Evolutionary conservation across 768 basidiomycete genomes (phyloP), one percentile per base, ranked within the genome.

Genomic region (Polyporus arcularius): DNA sequence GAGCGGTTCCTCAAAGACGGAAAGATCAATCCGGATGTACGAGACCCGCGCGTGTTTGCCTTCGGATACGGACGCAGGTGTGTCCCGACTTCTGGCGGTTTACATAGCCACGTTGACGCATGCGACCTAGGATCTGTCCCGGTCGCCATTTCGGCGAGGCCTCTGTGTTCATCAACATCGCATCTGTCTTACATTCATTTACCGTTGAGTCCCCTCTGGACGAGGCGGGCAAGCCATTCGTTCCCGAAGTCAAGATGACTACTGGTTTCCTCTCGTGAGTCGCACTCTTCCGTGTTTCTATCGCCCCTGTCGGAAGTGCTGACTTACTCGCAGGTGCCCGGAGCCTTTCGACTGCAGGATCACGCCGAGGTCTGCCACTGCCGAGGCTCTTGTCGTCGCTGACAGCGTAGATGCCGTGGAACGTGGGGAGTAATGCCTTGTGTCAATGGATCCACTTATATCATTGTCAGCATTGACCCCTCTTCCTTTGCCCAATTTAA

Each of bases 1-100:
- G 79, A 76, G 9, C 67, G 79, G 4, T 80, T 74, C 61, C 71
- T 76, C 21, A 43, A 32, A 6, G 39, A 54, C 28, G 53, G 53
- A 21, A 16, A 54, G 21, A n/a, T 38, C 15, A 31, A 42, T n/a
- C 26, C 52, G 11, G 53, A 48, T 26, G 28, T 8, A 4, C 42
- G 45, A 28, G 30, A 58, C 21, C 58, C 58, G 8, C 40, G 52
- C 10, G 42, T 32, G 0, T 53, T 38, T 15, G 58, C 51, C 9
- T 58, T 58, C 21, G 58, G 58, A 5, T 53, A 45, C 21, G 58
- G 58, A 9, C 30, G 58, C 7, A 41, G 58, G 58, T 53, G 31
- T 3, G 32, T n/a, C 11, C 55, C 28, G 18, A 7, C 8, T n/a
- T 39, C 6, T 8, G 38, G 10, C 18, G 32, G 16, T 35, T 4